A percentile compares a stretch with the other conserved stretches of the same genome.
phyloP scores from a whole-genome alignment of 129 eudicot genomes.

The Gnaphalium uliginosum region DNA sequence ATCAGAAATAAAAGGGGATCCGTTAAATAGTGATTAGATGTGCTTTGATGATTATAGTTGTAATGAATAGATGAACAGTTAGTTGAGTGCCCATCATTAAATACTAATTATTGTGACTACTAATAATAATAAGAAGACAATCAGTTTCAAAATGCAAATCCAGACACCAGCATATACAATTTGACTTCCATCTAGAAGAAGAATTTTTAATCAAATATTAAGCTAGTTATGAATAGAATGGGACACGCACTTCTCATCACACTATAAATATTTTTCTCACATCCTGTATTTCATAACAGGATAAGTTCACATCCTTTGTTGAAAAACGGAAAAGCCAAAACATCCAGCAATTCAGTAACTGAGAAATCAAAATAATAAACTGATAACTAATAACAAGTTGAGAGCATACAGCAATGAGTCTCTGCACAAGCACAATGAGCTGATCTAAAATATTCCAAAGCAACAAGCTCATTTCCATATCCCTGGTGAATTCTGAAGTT shows the following conservation, averaged over 20 bases:
- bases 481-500: slow-evolving; percentile 46
- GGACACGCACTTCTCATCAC: neutral
- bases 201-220: slow-evolving; percentile 6
- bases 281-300: slow-evolving; percentile 1
- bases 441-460: slow-evolving; percentile 74
- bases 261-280: neutral
- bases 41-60: neutral
- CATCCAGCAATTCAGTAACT: slow-evolving; percentile 16
- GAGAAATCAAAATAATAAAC: slow-evolving; percentile 7
- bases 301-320: neutral
- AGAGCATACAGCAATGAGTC: slow-evolving; percentile 65
- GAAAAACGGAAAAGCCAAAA: slow-evolving; percentile 11
- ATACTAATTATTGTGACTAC: too few species aligned
- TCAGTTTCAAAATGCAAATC: neutral
- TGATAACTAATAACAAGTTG: slow-evolving; percentile 27
- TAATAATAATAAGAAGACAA: too few species aligned
- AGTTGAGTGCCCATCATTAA: neutral
- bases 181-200: slow-evolving; percentile 2
- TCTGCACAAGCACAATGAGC: slow-evolving; percentile 64
- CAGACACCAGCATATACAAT: neutral
- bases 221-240: neutral
- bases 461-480: slow-evolving; percentile 47
- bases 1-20: neutral
- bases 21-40: neutral
- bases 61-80: neutral